phyloP scores from a whole-genome alignment of 2,329 filamentous ascomycete species.

The Talaromyces pinophilus region DNA sequence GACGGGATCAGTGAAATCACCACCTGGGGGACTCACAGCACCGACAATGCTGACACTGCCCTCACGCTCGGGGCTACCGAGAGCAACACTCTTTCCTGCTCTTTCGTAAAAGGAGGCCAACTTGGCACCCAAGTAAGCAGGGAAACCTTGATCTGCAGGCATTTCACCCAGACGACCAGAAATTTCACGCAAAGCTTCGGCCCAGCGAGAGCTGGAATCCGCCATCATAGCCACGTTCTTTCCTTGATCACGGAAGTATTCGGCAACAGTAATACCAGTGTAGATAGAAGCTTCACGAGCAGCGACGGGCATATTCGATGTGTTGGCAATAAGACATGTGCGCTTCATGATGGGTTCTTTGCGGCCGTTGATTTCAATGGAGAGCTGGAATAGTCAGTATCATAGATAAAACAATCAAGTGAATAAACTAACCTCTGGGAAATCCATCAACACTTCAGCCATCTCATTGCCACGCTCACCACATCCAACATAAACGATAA shows the following conservation, averaged over 20 bases:
- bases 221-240: conserved; percentile 99
- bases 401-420: too few relatives aligned
- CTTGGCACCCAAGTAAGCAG: conserved; percentile 93
- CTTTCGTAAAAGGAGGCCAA: conserved; percentile 99
- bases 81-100: conserved; percentile 79
- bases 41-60: conserved; percentile 98
- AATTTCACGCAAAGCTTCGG: conserved; percentile 96
- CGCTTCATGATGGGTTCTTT: conserved; percentile 99
- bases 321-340: conserved; percentile 97
- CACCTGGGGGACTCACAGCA: conserved; percentile 93
- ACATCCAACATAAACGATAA: conserved; percentile 94
- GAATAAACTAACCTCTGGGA: conserved; percentile 68
- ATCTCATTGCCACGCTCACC: conserved; percentile 98
- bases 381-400: conserved; percentile 56
- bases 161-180: conserved; percentile 99
- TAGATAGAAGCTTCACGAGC: conserved; percentile 99
- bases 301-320: conserved; percentile 99
- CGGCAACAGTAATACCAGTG: conserved; percentile 89
- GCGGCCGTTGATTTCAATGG: conserved; percentile 89
- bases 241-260: conserved; percentile 97
- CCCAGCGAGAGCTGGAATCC: conserved; percentile 96
- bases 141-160: conserved; percentile 99
- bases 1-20: conserved; percentile 98
- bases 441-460: conserved; percentile 99
- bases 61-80: conserved; percentile 84